Evolutionary conservation across 2,329 filamentous ascomycete genomes (phyloP).

Genomic region (Thielaviopsis euricoi): DNA sequence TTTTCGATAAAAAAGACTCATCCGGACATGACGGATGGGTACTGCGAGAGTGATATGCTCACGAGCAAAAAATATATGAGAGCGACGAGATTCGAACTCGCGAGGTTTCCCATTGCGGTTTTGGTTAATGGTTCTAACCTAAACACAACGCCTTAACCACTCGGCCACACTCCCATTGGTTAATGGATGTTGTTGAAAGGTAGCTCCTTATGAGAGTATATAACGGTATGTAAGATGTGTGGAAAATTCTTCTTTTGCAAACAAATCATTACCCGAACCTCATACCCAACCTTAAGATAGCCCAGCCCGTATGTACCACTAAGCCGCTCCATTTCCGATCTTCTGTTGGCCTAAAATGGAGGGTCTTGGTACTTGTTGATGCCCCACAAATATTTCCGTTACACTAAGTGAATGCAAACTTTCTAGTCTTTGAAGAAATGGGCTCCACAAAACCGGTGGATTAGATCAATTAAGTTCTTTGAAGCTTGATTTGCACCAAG

Average conservation of each 20-base stretch:
- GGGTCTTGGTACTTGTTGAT: no score
- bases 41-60: conserved; percentile 7
- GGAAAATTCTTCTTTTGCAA: no score
- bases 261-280: no score
- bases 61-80: conserved; percentile 18
- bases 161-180: conserved; percentile 29
- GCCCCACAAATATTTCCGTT: neutral
- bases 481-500: neutral
- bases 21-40: neutral
- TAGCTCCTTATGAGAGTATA: neutral
- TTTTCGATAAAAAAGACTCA: neutral
- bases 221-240: neutral
- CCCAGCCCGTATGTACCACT: no score
- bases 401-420: neutral
- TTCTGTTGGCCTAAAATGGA: no score
- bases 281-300: no score
- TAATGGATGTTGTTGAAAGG: neutral
- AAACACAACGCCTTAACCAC: conserved; percentile 42
- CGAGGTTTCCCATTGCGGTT: conserved; percentile 29
- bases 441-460: neutral
- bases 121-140: conserved; percentile 21
- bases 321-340: no score
- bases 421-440: neutral
- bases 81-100: conserved; percentile 36
- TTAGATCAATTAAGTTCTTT: neutral